Conservation (phyloP, 768 basidiomycete genomes). For the Podaxis pistillaris region DNA sequence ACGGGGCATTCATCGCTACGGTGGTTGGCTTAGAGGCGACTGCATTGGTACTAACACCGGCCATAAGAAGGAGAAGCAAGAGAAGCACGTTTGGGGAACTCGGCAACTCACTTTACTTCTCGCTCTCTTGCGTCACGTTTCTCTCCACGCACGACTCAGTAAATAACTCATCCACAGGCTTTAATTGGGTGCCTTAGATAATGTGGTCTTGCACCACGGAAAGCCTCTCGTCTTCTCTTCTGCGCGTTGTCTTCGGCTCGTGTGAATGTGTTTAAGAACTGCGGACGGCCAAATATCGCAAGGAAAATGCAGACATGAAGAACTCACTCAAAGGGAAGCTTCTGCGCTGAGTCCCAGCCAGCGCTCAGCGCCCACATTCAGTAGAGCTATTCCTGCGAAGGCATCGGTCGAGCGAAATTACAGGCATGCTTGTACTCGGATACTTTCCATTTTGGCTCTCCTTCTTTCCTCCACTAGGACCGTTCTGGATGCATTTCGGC, state of each 20-base stretch:
- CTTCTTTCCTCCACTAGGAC: neutral
- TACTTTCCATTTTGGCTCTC: neutral
- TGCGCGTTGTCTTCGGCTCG: neutral
- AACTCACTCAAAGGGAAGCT: neutral
- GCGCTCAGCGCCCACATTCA: neutral
- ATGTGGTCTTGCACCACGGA: neutral
- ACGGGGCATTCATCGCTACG: neutral
- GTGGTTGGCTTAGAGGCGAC: neutral
- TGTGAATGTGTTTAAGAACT: neutral
- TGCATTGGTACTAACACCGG: neutral
- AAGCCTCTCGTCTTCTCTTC: neutral
- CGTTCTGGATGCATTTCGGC: too few species aligned
- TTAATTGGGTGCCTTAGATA: neutral
- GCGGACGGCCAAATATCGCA: neutral
- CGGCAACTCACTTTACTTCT: neutral
- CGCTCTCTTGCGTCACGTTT: neutral
- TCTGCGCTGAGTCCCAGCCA: neutral
- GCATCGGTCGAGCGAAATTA: neutral
- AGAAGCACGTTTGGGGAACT: neutral
- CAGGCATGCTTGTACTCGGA: neutral
- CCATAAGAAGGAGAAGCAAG: slow-evolving; percentile 1
- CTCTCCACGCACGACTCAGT: neutral
- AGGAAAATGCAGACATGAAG: neutral
- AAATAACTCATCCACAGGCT: neutral
- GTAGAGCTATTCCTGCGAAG: neutral